Evolutionary conservation across 805 yeast species (phyloP).

Genomic region (Starmerella tilneyi): DNA sequence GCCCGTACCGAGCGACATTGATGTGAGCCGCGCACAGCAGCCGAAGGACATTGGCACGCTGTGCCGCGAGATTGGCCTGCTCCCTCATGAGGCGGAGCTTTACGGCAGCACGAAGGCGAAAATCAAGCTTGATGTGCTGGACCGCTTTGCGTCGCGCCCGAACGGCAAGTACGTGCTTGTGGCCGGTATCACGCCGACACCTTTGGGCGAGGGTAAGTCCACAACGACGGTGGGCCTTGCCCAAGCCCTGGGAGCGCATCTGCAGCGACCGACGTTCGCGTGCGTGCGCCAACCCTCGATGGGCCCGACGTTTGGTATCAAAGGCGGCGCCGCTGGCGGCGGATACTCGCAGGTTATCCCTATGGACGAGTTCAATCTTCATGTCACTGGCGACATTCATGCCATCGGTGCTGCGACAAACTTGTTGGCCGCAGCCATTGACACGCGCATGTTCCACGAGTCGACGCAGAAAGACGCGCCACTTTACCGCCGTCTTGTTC

Average conservation of each 20-base stretch:
- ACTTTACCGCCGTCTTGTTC: conserved; percentile 68
- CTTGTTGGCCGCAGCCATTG: conserved; percentile 90
- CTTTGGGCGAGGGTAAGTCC: conserved; percentile 94
- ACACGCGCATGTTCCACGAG: conserved; percentile 95
- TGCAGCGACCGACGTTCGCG: conserved; percentile 74
- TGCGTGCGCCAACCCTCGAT: conserved; percentile 95
- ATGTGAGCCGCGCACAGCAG: conserved; percentile 73
- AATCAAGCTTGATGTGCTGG: conserved; percentile 56
- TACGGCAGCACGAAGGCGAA: conserved; percentile 88
- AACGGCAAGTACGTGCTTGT: conserved; percentile 85
- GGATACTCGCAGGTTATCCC: conserved; percentile 97
- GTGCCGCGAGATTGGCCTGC: conserved; percentile 74
- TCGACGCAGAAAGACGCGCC: conserved; percentile 75
- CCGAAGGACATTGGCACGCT: conserved; percentile 72
- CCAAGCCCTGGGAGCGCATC: conserved; percentile 91
- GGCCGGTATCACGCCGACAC: conserved; percentile 97
- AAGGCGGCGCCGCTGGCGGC: conserved; percentile 99
- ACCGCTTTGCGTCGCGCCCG: conserved; percentile 51
- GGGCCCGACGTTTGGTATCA: conserved; percentile 98
- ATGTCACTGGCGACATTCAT: conserved; percentile 93
- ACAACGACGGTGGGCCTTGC: conserved; percentile 94
- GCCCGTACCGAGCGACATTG: conserved; percentile 89
- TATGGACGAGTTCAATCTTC: conserved; percentile 98
- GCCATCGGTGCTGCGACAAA: conserved; percentile 92
- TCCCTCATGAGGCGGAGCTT: conserved; percentile 68